These are phyloP conservation scores for Bryopsis sp. DNA, from an alignment of 139 green algal genomes.

Conservation along the genomic window DNA sequence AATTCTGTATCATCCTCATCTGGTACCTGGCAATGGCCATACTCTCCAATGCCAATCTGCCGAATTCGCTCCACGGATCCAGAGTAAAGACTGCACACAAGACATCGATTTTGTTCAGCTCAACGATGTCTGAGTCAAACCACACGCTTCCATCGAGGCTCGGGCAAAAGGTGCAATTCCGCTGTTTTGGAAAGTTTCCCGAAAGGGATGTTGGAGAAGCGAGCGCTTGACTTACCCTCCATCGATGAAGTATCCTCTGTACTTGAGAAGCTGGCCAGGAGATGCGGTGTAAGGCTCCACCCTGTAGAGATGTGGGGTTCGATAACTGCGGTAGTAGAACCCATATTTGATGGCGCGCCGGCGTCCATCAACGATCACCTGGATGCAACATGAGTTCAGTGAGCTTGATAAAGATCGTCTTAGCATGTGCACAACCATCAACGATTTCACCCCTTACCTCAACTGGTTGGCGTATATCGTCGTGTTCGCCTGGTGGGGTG, in stretches of 20 bases:
- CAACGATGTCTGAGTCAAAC: too few relatives aligned
- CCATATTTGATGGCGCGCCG: neutral
- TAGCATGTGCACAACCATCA: too few relatives aligned
- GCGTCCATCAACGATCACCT: neutral
- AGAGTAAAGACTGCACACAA: neutral
- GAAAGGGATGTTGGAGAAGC: too few relatives aligned
- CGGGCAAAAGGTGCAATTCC: too few relatives aligned
- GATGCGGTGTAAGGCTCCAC: neutral
- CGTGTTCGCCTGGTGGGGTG: neutral
- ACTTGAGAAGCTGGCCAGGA: neutral
- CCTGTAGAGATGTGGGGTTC: neutral
- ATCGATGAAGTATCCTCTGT: constrained; percentile 5
- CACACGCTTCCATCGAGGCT: too few relatives aligned
- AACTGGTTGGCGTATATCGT: neutral
- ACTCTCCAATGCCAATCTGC: neutral
- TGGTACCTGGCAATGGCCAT: neutral
- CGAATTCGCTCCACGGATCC: neutral
- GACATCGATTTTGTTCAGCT: neutral
- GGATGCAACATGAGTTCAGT: neutral
- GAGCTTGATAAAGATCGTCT: neutral
- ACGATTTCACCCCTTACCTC: neutral
- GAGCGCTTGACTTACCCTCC: neutral
- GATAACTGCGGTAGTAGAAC: neutral
- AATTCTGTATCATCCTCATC: neutral
- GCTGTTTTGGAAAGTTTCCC: too few relatives aligned